Conservation (phyloP, 2,329 filamentous ascomycete genomes). For the Aspergillus tanneri region DNA sequence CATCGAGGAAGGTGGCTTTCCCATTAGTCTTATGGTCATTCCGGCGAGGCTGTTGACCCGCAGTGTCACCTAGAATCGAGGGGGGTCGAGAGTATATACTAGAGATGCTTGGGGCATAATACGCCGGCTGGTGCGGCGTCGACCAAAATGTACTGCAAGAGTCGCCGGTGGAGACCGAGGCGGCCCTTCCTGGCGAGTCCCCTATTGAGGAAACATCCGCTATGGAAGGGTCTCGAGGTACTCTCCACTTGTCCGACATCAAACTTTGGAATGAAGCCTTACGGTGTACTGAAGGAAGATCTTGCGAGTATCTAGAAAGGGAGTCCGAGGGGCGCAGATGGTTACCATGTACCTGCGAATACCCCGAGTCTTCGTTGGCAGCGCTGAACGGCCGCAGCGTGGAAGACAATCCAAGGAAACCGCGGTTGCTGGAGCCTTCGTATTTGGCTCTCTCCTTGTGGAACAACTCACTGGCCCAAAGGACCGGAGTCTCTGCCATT, state of each 20-base stretch:
- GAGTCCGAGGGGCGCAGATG: slow-evolving; percentile 33
- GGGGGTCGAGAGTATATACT: slow-evolving; percentile 52
- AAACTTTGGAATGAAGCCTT: slow-evolving; percentile 70
- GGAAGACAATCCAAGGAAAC: slow-evolving; percentile 35
- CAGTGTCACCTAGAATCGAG: slow-evolving; percentile 43
- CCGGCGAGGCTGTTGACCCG: slow-evolving; percentile 32
- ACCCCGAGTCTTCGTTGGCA: slow-evolving; percentile 45
- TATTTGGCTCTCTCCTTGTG: slow-evolving; percentile 61
- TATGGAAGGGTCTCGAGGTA: slow-evolving; percentile 56
- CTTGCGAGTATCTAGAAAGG: slow-evolving; percentile 32
- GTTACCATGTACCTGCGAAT: slow-evolving; percentile 27
- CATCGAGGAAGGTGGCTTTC: slow-evolving; percentile 74
- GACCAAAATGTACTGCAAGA: slow-evolving; percentile 85
- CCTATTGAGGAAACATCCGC: slow-evolving; percentile 60
- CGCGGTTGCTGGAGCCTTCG: slow-evolving; percentile 40
- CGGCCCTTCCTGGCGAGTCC: slow-evolving; percentile 66
- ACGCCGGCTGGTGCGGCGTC: slow-evolving; percentile 68
- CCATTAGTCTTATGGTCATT: slow-evolving; percentile 55
- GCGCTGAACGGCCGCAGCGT: slow-evolving; percentile 46
- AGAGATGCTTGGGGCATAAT: slow-evolving; percentile 62
- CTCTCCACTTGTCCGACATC: slow-evolving; percentile 64
- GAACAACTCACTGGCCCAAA: slow-evolving; percentile 91
- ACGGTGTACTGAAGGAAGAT: slow-evolving; percentile 43
- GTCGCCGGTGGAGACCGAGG: slow-evolving; percentile 68
- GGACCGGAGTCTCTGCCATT: slow-evolving; percentile 77